Percentiles rank a stretch among this genome's conserved stretches.
phyloP scores from a whole-genome alignment of 2,329 filamentous ascomycete genomes.

The Exophiala mesophila region DNA sequence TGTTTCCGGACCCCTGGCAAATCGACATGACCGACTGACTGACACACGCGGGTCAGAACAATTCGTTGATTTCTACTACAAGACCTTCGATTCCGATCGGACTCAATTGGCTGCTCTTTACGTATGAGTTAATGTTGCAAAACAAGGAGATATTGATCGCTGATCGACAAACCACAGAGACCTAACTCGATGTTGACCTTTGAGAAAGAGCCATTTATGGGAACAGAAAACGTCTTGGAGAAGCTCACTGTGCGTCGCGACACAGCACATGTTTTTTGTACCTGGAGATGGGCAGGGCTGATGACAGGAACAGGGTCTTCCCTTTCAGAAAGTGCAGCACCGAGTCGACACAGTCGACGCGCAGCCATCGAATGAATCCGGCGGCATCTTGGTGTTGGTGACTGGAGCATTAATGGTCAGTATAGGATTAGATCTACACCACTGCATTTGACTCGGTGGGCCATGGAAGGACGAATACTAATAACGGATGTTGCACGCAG shows the following conservation, averaged over 20 bases:
- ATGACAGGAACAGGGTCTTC: slow-evolving; percentile 55
- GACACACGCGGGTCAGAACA: slow-evolving; percentile 55
- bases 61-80: slow-evolving; percentile 89
- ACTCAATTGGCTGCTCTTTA: slow-evolving; percentile 65
- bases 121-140: slow-evolving; percentile 51
- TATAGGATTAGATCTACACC: slow-evolving; percentile 58
- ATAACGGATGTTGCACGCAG: no score
- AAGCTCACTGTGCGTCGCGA: slow-evolving; percentile 67
- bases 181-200: slow-evolving; percentile 90
- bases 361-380: slow-evolving; percentile 63
- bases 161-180: slow-evolving; percentile 50
- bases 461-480: no score
- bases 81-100: slow-evolving; percentile 74
- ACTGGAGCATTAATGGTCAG: slow-evolving; percentile 79
- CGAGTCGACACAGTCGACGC: slow-evolving; percentile 72
- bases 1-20: slow-evolving; percentile 26
- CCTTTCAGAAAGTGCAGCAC: slow-evolving; percentile 78
- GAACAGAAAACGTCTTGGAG: slow-evolving; percentile 62
- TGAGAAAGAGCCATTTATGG: slow-evolving; percentile 65
- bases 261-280: background rate
- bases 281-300: slow-evolving; percentile 5
- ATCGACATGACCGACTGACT: no score
- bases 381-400: slow-evolving; percentile 78
- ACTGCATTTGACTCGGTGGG: no score
- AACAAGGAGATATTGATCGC: slow-evolving; percentile 3